A percentile compares a stretch with the other conserved stretches of the same genome.
phyloP scores from a whole-genome alignment of 208 protist species.

The Acanthamoeba royreba region DNA sequence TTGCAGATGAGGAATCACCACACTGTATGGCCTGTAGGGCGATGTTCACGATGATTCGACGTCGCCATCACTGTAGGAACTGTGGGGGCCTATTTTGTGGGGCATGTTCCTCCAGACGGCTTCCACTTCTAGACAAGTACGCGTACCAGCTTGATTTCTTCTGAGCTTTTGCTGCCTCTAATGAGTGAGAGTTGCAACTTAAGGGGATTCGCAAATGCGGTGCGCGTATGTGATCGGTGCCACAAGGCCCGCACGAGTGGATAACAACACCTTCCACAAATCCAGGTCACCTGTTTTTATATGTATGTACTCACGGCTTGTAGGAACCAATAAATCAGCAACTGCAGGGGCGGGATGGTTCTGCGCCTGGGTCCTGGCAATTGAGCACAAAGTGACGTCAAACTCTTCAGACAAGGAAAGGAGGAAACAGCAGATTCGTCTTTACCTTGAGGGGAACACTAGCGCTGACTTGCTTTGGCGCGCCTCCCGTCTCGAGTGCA shows the following conservation, averaged over 20 bases:
- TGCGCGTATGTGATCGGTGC: conserved; percentile 6
- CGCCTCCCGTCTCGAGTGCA: background rate
- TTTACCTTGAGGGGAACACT: background rate
- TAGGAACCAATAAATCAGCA: background rate
- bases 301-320: no score
- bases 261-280: no score
- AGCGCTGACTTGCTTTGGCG: background rate
- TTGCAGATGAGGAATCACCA: background rate
- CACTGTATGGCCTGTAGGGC: conserved; percentile 24
- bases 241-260: background rate
- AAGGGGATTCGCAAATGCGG: background rate
- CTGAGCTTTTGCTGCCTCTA: background rate
- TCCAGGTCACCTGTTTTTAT: no score
- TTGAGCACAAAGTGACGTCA: background rate
- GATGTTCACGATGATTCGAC: background rate
- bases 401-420: no score
- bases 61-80: conserved; percentile 15
- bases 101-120: background rate
- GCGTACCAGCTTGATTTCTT: background rate
- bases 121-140: background rate
- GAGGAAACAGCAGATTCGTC: no score
- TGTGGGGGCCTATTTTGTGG: conserved; percentile 15
- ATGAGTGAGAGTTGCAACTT: background rate
- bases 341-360: background rate
- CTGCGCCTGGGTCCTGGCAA: background rate